Evolutionary conservation across 192 early-diverging fungal species (phyloP).

Genomic region (Allomyces arbusculus): DNA sequence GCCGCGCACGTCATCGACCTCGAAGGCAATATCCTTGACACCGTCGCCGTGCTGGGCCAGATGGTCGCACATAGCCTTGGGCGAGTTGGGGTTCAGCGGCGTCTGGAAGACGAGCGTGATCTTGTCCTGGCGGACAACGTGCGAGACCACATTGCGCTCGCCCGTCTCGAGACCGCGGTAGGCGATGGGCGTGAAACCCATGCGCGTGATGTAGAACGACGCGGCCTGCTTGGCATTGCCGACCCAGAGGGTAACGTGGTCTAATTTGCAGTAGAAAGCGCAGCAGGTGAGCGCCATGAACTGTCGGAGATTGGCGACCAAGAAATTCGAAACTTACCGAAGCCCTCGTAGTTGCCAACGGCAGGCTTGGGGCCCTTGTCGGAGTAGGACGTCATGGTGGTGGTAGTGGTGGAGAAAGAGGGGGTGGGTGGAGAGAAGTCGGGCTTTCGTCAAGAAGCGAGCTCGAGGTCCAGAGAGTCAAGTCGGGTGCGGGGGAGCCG

Average conservation of each 20-base stretch:
- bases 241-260: slow-evolving; percentile 74
- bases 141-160: slow-evolving; percentile 57
- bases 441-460: too few relatives aligned
- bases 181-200: slow-evolving; percentile 81
- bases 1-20: slow-evolving; percentile 59
- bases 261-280: slow-evolving; percentile 33
- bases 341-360: slow-evolving; percentile 42
- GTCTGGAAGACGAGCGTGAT: slow-evolving; percentile 82
- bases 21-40: slow-evolving; percentile 88
- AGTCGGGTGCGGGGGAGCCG: too few relatives aligned
- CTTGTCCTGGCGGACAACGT: slow-evolving; percentile 65
- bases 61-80: slow-evolving; percentile 37
- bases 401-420: too few relatives aligned
- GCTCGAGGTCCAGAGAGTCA: too few relatives aligned
- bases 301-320: too few relatives aligned
- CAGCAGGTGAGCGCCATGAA: too few relatives aligned
- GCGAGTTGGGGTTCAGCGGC: slow-evolving; percentile 61
- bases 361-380: slow-evolving; percentile 34
- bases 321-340: slow-evolving; percentile 8
- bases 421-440: too few relatives aligned
- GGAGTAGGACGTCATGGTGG: slow-evolving; percentile 42
- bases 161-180: slow-evolving; percentile 95
- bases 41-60: slow-evolving; percentile 75
- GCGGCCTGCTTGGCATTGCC: slow-evolving; percentile 91
- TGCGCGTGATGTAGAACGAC: slow-evolving; percentile 74